Conservation (phyloP, 2,329 filamentous ascomycete species). For the Nothophoma quercina region DNA sequence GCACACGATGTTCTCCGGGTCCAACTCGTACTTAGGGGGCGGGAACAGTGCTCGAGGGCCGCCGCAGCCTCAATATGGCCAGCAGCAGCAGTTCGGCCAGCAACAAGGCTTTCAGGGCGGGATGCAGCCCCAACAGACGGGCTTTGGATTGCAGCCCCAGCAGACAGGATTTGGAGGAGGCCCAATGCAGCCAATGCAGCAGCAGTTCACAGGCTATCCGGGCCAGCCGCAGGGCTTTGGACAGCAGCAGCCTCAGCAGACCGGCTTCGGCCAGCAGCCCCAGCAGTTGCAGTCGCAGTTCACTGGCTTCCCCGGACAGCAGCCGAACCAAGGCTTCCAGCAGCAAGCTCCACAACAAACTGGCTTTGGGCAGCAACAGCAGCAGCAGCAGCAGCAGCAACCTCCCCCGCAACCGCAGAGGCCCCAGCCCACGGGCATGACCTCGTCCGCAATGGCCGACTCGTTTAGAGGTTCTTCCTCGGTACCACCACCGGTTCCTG, state of each 20-base stretch:
- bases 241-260: conserved; percentile 46
- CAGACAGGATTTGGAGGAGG: conserved; percentile 63
- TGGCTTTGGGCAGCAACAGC: conserved; percentile 61
- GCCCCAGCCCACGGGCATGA: conserved; percentile 66
- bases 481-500: conserved; percentile 68
- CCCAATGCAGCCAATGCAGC: conserved; percentile 61
- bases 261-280: conserved; percentile 32
- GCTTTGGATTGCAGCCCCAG: conserved; percentile 63
- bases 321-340: conserved; percentile 51
- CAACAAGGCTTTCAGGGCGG: conserved; percentile 63
- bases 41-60: conserved; percentile 74
- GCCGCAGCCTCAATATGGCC: conserved; percentile 59
- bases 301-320: conserved; percentile 58
- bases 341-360: conserved; percentile 62
- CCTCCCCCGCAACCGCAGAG: conserved; percentile 55
- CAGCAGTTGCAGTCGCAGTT: conserved; percentile 55
- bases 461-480: conserved; percentile 60
- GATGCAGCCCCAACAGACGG: conserved; percentile 59
- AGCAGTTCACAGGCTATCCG: conserved; percentile 58
- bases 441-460: conserved; percentile 69
- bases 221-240: conserved; percentile 56
- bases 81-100: conserved; percentile 55
- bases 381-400: conserved; percentile 67
- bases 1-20: conserved; percentile 82
- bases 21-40: conserved; percentile 84